Base-by-base conservation (phyloP, 2,329 filamentous ascomycete species). In the Beauveria bassiana region DNA sequence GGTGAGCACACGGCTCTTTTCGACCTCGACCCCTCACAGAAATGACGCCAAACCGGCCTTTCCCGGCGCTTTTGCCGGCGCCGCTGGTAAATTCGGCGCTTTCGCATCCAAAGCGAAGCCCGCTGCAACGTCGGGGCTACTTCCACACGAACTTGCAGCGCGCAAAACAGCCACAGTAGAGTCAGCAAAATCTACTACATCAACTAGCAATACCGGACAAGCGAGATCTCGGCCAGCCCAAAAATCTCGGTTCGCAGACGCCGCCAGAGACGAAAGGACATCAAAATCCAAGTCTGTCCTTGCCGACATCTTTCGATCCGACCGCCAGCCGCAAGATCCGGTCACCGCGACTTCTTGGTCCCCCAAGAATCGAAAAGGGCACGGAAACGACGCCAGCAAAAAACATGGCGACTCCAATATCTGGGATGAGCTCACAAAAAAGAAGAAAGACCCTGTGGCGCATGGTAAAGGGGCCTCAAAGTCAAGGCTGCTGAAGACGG, bases 111-210 rank as follows among this genome's bases (percentile, higher is more conserved):
- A 56, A 64, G 61, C 59, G 60, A 65, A 38, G 60, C 63, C 56
- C 24, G 52, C 64, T n/a, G 47, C 56, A 3, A 50, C 59, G 4
- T 66, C 68, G 38, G 67, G 66, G 2, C 66, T 77, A 43, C 70
- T 77, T 6, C 75, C 75, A 3, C 75, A 77, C 51, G 75, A 77
- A 61, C 54, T 66, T n/a, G 70, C 71, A 43, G 75, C 75, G 42
- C 72, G 73, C 10, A 59, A 68, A 56, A 70, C 66, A 54, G 68
- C 45, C 10, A 28, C 42, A 9, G 18, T 34, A 52, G 49, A 55
- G 18, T 14, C 51, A 5, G 43, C 61, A 2, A 31, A 70, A 56
- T 64, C 68, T 24, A 46, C 66, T 9, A 58, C 64, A 28, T 57
- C 64, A 22, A 63, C 66, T 52, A 38, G 18, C 18, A n/a, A 38